Conservation (phyloP, 202 grass and related monocot species). For the Setaria viridis region DNA sequence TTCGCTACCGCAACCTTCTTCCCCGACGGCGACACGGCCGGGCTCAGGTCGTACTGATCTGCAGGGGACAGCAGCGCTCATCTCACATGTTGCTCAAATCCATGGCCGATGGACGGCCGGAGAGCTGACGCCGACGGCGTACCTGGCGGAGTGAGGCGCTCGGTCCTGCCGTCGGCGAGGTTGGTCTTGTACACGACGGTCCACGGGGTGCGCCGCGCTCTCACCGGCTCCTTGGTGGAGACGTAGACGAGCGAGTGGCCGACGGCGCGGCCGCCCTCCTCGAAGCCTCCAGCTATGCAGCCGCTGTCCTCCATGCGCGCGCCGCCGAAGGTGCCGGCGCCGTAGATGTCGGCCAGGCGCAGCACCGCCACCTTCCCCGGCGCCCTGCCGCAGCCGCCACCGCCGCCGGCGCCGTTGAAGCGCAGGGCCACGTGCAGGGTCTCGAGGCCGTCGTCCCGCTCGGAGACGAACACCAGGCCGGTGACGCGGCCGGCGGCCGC, state of each 20-base stretch:
- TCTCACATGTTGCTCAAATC: too few relatives aligned
- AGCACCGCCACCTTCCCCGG: not conserved
- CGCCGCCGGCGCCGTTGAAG: not conserved
- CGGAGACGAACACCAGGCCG: slow-evolving; percentile 58
- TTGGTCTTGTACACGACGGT: slow-evolving; percentile 48
- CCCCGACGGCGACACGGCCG: slow-evolving; percentile 30
- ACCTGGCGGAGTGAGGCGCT: slow-evolving; percentile 40
- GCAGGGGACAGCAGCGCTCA: too few relatives aligned
- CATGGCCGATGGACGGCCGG: too few relatives aligned
- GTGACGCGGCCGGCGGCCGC: slow-evolving; percentile 28
- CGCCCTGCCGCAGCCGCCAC: too few relatives aligned
- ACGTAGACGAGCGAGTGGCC: slow-evolving; percentile 53
- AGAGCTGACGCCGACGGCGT: too few relatives aligned
- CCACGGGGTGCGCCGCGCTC: slow-evolving; percentile 44
- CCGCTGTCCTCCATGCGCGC: slow-evolving; percentile 54
- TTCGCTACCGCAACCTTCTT: not conserved
- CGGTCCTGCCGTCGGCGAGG: slow-evolving; percentile 35
- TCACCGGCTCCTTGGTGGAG: slow-evolving; percentile 47
- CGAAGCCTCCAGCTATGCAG: slow-evolving; percentile 47
- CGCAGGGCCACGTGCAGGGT: slow-evolving; percentile 38
- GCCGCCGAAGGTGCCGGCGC: slow-evolving; percentile 10
- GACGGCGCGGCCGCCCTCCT: not conserved
- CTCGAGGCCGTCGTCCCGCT: slow-evolving; percentile 49
- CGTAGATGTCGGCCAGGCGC: slow-evolving; percentile 46
- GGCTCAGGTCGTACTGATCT: slow-evolving; percentile 42